A percentile compares a stretch with the other conserved stretches of the same genome.
Conservation (phyloP, 768 basidiomycete species). For the Panus rudis region DNA sequence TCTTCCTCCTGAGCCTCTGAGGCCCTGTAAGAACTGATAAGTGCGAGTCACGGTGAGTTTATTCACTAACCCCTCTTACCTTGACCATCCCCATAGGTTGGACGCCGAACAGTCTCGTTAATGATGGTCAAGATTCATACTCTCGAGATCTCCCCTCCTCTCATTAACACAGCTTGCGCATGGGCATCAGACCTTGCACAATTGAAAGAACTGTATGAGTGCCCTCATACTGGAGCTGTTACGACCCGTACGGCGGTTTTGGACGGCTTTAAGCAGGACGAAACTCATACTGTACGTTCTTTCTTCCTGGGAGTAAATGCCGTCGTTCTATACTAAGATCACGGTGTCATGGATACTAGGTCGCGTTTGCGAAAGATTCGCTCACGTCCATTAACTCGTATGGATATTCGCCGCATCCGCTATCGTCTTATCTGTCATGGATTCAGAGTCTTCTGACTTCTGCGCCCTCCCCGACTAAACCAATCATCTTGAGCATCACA, state of each 20-base stretch:
- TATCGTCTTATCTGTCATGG: constrained; percentile 62
- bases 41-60: no score
- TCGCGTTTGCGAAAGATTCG: constrained; percentile 45
- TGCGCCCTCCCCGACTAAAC: constrained; percentile 35
- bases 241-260: constrained; percentile 74
- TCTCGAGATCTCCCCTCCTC: constrained; percentile 50
- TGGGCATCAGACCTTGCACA: constrained; percentile 72
- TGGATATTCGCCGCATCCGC: constrained; percentile 78
- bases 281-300: constrained; percentile 48
- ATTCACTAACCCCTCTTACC: not conserved
- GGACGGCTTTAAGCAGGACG: constrained; percentile 62
- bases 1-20: no score
- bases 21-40: no score
- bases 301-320: not conserved
- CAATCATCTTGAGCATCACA: constrained; percentile 77
- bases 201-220: constrained; percentile 58
- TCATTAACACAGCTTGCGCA: constrained; percentile 74
- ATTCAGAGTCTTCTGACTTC: constrained; percentile 42
- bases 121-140: constrained; percentile 53
- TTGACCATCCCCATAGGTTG: not conserved
- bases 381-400: constrained; percentile 76
- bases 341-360: no score
- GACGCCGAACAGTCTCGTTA: not conserved
- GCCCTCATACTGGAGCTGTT: constrained; percentile 66
- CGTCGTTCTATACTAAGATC: no score